These are phyloP conservation scores for Tephrocybe sp. DNA, from an alignment of 768 basidiomycete species.

Conservation along the genomic window DNA sequence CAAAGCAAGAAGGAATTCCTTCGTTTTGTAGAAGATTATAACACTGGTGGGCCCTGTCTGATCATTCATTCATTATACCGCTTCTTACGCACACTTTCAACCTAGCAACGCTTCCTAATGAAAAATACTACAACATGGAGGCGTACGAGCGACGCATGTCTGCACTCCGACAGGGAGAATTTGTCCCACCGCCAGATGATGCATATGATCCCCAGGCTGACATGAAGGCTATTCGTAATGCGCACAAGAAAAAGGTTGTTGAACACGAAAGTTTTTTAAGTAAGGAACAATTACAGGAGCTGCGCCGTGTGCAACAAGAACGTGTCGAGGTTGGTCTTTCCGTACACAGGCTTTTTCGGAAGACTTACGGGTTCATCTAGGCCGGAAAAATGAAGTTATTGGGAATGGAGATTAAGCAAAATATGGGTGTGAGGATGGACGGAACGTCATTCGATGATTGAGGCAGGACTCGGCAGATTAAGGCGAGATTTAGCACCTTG, in stretches of 20 bases:
- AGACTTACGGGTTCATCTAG: slow-evolving; percentile 28
- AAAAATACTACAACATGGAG: slow-evolving; percentile 93
- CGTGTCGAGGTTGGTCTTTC: slow-evolving; percentile 61
- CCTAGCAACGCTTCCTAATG: slow-evolving; percentile 86
- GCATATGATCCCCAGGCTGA: slow-evolving; percentile 83
- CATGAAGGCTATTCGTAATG: slow-evolving; percentile 68
- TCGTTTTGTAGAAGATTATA: slow-evolving; percentile 79
- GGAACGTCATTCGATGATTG: slow-evolving; percentile 55
- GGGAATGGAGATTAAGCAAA: slow-evolving; percentile 87
- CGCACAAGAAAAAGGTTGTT: slow-evolving; percentile 63
- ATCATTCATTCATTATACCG: background rate
- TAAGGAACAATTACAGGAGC: slow-evolving; percentile 76
- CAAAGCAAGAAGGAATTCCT: slow-evolving; percentile 84
- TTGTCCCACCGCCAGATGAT: slow-evolving; percentile 67
- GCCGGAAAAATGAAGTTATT: slow-evolving; percentile 80
- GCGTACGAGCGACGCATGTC: slow-evolving; percentile 83
- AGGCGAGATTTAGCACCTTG: too few relatives aligned
- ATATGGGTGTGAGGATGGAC: slow-evolving; percentile 87
- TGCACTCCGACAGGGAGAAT: slow-evolving; percentile 81
- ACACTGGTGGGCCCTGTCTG: slow-evolving; percentile 55
- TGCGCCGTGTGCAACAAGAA: slow-evolving; percentile 83
- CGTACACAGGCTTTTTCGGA: background rate
- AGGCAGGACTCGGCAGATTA: background rate
- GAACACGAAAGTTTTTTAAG: slow-evolving; percentile 76
- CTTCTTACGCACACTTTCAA: background rate